Conservation (phyloP, 495 filamentous ascomycete genomes). For the Oleoguttula mirabilis region DNA sequence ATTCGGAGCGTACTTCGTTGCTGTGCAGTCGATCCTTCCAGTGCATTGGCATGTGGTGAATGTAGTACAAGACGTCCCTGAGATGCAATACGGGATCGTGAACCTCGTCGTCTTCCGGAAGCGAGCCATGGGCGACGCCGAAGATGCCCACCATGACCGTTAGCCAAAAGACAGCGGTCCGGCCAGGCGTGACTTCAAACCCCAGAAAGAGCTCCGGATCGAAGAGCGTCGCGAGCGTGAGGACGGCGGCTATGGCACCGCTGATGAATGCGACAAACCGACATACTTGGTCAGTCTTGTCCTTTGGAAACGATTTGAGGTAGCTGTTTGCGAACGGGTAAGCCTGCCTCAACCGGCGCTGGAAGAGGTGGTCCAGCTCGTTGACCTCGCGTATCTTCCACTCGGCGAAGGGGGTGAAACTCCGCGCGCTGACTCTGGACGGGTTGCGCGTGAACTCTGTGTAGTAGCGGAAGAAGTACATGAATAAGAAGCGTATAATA, state of each 20-base stretch:
- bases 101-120: slow-evolving; percentile 77
- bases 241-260: slow-evolving; percentile 71
- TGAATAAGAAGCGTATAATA: slow-evolving; percentile 65
- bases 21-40: slow-evolving; percentile 86
- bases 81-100: slow-evolving; percentile 87
- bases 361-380: slow-evolving; percentile 83
- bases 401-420: slow-evolving; percentile 85
- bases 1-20: slow-evolving; percentile 72
- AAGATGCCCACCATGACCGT: slow-evolving; percentile 51
- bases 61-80: slow-evolving; percentile 77
- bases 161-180: slow-evolving; percentile 75
- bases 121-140: slow-evolving; percentile 62
- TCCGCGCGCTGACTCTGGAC: slow-evolving; percentile 63
- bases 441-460: slow-evolving; percentile 90
- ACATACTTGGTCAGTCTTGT: slow-evolving; percentile 72
- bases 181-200: slow-evolving; percentile 77
- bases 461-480: slow-evolving; percentile 64
- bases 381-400: slow-evolving; percentile 99
- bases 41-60: slow-evolving; percentile 73
- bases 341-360: slow-evolving; percentile 83
- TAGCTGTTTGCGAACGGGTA: slow-evolving; percentile 86
- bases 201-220: slow-evolving; percentile 83
- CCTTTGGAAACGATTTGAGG: slow-evolving; percentile 91
- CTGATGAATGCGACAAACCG: slow-evolving; percentile 77
- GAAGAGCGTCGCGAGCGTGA: slow-evolving; percentile 65